Evolutionary conservation across 805 yeast species (phyloP).

Genomic region (Debaryomyces hansenii): DNA sequence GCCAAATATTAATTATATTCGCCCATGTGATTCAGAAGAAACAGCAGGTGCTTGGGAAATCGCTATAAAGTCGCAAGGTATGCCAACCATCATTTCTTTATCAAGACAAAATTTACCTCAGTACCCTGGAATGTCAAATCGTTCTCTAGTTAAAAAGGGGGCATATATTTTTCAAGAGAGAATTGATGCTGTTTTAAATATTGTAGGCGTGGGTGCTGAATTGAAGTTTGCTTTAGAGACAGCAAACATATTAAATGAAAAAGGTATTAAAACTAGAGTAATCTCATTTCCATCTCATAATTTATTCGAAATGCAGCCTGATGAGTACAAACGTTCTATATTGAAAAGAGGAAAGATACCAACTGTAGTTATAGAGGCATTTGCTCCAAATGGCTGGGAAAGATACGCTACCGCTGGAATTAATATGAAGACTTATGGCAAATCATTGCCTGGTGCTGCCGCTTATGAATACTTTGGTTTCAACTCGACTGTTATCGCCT

Average conservation of each 20-base stretch:
- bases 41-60: slow-evolving; percentile 46
- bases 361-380: slow-evolving; percentile 32
- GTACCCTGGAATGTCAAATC: slow-evolving; percentile 18
- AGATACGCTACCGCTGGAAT: slow-evolving; percentile 34
- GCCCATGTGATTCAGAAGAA: slow-evolving; percentile 57
- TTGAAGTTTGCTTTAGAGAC: slow-evolving; percentile 25
- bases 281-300: slow-evolving; percentile 31
- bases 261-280: slow-evolving; percentile 24
- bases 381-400: slow-evolving; percentile 36
- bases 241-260: slow-evolving; percentile 17
- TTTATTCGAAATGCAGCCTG: slow-evolving; percentile 26
- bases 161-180: slow-evolving; percentile 25
- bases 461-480: slow-evolving; percentile 32
- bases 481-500: slow-evolving; percentile 19
- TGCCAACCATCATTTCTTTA: slow-evolving; percentile 21
- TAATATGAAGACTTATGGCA: slow-evolving; percentile 31
- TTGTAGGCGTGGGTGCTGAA: slow-evolving; percentile 31
- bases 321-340: slow-evolving; percentile 22
- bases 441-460: slow-evolving; percentile 31
- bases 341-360: slow-evolving; percentile 24
- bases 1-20: slow-evolving; percentile 50
- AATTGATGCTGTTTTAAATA: slow-evolving; percentile 18
- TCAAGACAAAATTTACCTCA: slow-evolving; percentile 28
- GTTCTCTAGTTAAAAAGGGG: slow-evolving; percentile 21
- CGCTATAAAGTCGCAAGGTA: slow-evolving; percentile 20